Evolutionary conservation across 2,329 filamentous ascomycete species (phyloP).

Genomic region (Aspergillus sp.): DNA sequence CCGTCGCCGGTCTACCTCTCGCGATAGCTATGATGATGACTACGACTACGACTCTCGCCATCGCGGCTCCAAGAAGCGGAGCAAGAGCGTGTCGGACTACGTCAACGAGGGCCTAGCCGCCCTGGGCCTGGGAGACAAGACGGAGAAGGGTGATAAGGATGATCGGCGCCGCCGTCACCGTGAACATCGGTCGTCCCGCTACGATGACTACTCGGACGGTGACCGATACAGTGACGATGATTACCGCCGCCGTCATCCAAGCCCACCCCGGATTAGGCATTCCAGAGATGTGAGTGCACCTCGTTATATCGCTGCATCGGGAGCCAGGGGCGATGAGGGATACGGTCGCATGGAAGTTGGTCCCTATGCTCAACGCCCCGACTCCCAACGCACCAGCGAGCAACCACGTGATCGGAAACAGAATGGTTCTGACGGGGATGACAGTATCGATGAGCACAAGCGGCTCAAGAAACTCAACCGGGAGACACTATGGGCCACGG

Average conservation of each 20-base stretch:
- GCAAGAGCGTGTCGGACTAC: slow-evolving; percentile 52
- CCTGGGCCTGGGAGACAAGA: slow-evolving; percentile 46
- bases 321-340: slow-evolving; percentile 25
- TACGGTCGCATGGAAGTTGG: slow-evolving; percentile 14
- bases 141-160: slow-evolving; percentile 31
- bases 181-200: slow-evolving; percentile 35
- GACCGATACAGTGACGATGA: slow-evolving; percentile 40
- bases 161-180: slow-evolving; percentile 37
- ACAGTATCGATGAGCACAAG: slow-evolving; percentile 66
- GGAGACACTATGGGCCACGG: slow-evolving; percentile 68
- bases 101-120: slow-evolving; percentile 50
- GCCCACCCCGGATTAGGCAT: slow-evolving; percentile 36
- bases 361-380: slow-evolving; percentile 4
- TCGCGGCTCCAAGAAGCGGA: slow-evolving; percentile 50
- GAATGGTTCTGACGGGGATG: slow-evolving; percentile 57
- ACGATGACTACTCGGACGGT: slow-evolving; percentile 47
- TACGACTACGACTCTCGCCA: slow-evolving; percentile 33
- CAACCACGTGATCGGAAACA: slow-evolving; percentile 29
- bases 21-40: slow-evolving; percentile 58
- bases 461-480: slow-evolving; percentile 67
- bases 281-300: slow-evolving; percentile 52
- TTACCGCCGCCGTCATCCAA: slow-evolving; percentile 34
- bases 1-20: slow-evolving; percentile 51
- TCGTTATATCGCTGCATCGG: slow-evolving; percentile 32
- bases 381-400: slow-evolving; percentile 7